Percentiles rank a stretch among this genome's conserved stretches.
phyloP scores from a whole-genome alignment of 495 filamentous ascomycete species.

The Aspergillus asperescens region DNA sequence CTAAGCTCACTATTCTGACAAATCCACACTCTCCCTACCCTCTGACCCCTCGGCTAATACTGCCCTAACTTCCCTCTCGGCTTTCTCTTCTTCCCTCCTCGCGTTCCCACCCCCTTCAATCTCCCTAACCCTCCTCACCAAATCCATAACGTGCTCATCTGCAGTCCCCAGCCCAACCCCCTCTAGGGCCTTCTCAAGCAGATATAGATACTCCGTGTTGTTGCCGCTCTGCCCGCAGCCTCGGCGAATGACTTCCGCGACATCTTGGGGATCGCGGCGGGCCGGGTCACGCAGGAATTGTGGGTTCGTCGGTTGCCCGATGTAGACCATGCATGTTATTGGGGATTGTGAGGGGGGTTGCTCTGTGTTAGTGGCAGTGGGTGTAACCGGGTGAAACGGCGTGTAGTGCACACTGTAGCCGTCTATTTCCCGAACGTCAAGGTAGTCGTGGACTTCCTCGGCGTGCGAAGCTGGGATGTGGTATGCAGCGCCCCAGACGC shows the following conservation, averaged over 20 bases:
- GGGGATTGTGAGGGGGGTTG: slow-evolving; percentile 13
- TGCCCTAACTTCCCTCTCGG: slow-evolving; percentile 33
- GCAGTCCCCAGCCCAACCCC: slow-evolving; percentile 70
- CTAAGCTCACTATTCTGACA: no score
- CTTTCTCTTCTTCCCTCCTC: slow-evolving; percentile 32
- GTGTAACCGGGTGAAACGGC: slow-evolving; percentile 59
- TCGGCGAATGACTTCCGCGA: slow-evolving; percentile 78
- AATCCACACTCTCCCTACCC: slow-evolving; percentile 11
- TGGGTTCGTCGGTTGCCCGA: slow-evolving; percentile 88
- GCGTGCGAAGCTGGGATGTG: slow-evolving; percentile 71
- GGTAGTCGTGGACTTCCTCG: slow-evolving; percentile 77
- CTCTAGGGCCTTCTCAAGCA: slow-evolving; percentile 71
- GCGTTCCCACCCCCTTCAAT: slow-evolving; percentile 31
- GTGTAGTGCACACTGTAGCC: slow-evolving; percentile 90
- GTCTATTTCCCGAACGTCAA: slow-evolving; percentile 96
- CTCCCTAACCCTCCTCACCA: slow-evolving; percentile 42
- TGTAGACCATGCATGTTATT: slow-evolving; percentile 74
- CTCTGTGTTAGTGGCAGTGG: neutral
- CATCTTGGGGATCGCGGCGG: slow-evolving; percentile 68
- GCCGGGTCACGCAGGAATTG: slow-evolving; percentile 70
- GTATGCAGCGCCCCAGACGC: slow-evolving; percentile 89
- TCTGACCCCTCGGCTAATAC: slow-evolving; percentile 24
- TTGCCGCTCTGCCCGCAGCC: slow-evolving; percentile 79
- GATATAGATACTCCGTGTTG: slow-evolving; percentile 86
- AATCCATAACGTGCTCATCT: slow-evolving; percentile 72